phyloP scores from a whole-genome alignment of 805 yeast genomes.

The Novakomyces olei region DNA sequence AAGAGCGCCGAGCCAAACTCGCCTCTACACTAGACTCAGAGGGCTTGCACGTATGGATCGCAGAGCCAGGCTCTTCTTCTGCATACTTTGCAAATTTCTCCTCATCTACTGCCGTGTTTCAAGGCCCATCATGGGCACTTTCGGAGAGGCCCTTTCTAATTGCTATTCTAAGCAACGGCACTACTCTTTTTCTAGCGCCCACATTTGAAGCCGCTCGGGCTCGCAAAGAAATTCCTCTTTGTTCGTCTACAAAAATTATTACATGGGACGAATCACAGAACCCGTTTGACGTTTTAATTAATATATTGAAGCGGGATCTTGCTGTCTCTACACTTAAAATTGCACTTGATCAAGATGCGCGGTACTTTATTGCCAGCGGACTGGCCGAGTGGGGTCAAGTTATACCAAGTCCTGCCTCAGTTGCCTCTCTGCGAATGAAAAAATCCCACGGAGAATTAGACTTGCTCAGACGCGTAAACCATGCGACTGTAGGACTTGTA shows the following conservation, averaged over 20 bases:
- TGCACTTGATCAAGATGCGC: not conserved
- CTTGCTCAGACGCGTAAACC: not conserved
- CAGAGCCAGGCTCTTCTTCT: not conserved
- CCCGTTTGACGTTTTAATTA: slow-evolving; percentile 1
- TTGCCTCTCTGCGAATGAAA: not conserved
- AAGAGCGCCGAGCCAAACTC: not conserved
- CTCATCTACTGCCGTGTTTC: too few relatives aligned
- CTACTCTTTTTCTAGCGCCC: not conserved
- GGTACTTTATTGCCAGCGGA: slow-evolving; percentile 1
- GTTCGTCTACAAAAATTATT: not conserved
- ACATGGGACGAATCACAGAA: slow-evolving; percentile 1
- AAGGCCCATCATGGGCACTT: not conserved
- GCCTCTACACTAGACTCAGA: not conserved
- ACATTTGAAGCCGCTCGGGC: slow-evolving; percentile 2
- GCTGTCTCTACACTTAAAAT: not conserved
- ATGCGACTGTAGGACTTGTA: not conserved
- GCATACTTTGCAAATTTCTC: not conserved
- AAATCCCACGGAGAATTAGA: not conserved
- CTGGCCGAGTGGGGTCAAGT: not conserved
- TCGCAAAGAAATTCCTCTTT: not conserved
- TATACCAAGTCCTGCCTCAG: not conserved
- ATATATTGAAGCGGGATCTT: not conserved
- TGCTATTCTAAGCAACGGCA: not conserved
- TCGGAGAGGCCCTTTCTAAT: slow-evolving; percentile 1
- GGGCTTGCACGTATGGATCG: not conserved